Evolutionary conservation across 164 flowering plant genomes (phyloP).

Genomic region (Dillenia suffruticosa): DNA sequence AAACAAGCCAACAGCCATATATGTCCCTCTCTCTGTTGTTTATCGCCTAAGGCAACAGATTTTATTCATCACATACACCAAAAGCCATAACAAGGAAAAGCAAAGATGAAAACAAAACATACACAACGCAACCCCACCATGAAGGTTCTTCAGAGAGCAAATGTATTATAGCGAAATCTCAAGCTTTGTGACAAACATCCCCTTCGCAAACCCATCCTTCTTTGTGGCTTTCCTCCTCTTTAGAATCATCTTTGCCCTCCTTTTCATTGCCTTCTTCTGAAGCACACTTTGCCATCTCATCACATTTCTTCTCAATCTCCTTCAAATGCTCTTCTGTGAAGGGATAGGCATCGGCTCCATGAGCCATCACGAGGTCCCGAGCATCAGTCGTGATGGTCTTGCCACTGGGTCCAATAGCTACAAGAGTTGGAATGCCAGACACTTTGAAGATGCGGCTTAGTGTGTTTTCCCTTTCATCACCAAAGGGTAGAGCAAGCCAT

Average conservation of each 20-base stretch:
- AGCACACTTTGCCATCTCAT: conserved; percentile 32
- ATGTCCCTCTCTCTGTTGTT: too few relatives aligned
- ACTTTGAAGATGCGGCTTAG: neutral
- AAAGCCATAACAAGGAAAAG: too few relatives aligned
- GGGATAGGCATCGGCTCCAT: neutral
- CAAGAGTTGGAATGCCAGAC: neutral
- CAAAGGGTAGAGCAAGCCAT: neutral
- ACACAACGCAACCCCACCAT: too few relatives aligned
- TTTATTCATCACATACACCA: too few relatives aligned
- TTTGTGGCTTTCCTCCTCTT: neutral
- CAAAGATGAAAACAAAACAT: too few relatives aligned
- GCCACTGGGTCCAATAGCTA: neutral
- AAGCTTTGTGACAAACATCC: too few relatives aligned
- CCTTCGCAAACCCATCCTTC: too few relatives aligned
- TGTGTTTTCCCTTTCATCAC: neutral
- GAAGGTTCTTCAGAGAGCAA: too few relatives aligned
- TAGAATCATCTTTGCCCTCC: conserved; percentile 1
- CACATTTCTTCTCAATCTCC: neutral
- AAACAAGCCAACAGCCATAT: too few relatives aligned
- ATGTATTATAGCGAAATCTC: too few relatives aligned
- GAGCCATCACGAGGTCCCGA: neutral
- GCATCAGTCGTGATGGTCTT: neutral
- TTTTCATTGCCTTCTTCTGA: conserved; percentile 18
- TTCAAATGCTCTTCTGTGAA: neutral
- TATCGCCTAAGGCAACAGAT: too few relatives aligned